Base-by-base conservation (phyloP, 768 basidiomycete species). In the Thelephora ganbajun region DNA sequence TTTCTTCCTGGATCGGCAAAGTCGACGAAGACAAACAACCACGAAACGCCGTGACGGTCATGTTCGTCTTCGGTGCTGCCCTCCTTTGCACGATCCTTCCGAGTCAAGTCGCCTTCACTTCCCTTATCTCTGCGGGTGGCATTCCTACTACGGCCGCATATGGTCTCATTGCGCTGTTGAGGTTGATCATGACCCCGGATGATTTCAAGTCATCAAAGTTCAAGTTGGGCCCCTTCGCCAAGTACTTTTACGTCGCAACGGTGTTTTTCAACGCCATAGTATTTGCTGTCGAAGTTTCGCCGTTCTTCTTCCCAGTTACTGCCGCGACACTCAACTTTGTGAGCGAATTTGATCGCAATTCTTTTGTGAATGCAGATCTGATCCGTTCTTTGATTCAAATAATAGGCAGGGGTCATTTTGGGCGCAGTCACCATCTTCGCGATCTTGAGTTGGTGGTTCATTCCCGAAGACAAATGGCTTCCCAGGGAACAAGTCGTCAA, bases 21-120 rank as follows among this genome's bases (percentile, higher is more conserved):
- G 84, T 93, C 36, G 79, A 84, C 44, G 52, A 62, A 0, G 63
- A 72, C 13, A 82, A 85, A 1, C 85, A 92, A 56, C 91, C 91
- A 0, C 73, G 69, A 48, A 82, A 90, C 59, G 91, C 91, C 11
- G 80, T 93, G 14, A 87, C 87, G 2, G 80, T 93, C 55, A 92
- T 93, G 59, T 86, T 77, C 57, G 57, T 84, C 51, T 90, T 92
- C 52, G 83, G 77, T 0, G 80, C 83, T 1, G 39, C 65, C 30
- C 55, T 93, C 18, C 71, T 93, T n/a, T 91, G 87, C 68, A 83
- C 85, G 7, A 92, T 93, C 57, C 66, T 94, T 20, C 87, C 90
- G 0, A 88, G 85, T 56, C 79, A 84, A 56, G 92, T 93, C 34
- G 91, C 92, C 2, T 96, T 94, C 68, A 90, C 83, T 2, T 92